phyloP scores from a whole-genome alignment of 2,329 filamentous ascomycete species.

The Amphichorda felina region DNA sequence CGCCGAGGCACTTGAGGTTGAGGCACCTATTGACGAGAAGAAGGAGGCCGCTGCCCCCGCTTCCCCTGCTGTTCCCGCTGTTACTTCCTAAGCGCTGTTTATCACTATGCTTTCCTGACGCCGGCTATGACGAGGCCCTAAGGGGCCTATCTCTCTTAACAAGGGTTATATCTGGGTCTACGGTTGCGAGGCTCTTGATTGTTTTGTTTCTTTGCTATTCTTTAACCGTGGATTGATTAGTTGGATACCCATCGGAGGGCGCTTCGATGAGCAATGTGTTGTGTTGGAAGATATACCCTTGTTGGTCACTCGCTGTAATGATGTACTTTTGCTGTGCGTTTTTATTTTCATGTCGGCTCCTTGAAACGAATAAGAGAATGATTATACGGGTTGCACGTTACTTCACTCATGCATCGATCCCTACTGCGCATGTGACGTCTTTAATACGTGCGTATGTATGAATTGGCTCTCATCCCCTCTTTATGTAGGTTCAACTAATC shows the following conservation, averaged over 20 bases:
- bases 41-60: conserved; percentile 6
- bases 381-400: not conserved
- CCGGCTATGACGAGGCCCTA: too few relatives aligned
- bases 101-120: too few relatives aligned
- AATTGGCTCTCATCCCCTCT: too few relatives aligned
- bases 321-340: too few relatives aligned
- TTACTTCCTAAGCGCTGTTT: conserved; percentile 9
- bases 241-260: conserved; percentile 6
- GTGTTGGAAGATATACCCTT: conserved; percentile 4
- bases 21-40: conserved; percentile 9
- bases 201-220: conserved; percentile 3
- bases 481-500: conserved; percentile 5
- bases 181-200: not conserved
- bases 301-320: not conserved
- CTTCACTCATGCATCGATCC: too few relatives aligned
- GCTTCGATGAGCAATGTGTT: conserved; percentile 1
- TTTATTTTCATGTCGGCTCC: too few relatives aligned
- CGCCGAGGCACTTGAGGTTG: conserved; percentile 8
- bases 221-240: conserved; percentile 2
- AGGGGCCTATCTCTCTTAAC: too few relatives aligned
- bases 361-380: not conserved
- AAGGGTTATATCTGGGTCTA: too few relatives aligned
- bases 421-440: not conserved
- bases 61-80: conserved; percentile 10
- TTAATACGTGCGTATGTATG: too few relatives aligned